phyloP scores from a whole-genome alignment of 75 land plant species.

The Larix kaempferi region DNA sequence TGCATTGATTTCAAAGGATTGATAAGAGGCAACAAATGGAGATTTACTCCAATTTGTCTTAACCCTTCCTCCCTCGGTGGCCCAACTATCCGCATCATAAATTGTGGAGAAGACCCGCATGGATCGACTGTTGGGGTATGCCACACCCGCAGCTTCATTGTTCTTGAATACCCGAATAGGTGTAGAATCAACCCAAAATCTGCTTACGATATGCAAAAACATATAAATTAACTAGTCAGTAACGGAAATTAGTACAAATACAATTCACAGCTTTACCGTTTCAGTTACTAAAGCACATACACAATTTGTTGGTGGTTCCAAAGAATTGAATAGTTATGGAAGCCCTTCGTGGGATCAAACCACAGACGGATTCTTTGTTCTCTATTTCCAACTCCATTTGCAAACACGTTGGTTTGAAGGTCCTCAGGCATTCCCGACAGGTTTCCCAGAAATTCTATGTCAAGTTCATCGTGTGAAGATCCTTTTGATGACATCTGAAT shows the following conservation, averaged over 20 bases:
- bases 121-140: slow-evolving; percentile 33
- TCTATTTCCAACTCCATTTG: slow-evolving; percentile 22
- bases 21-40: slow-evolving; percentile 48
- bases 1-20: slow-evolving; percentile 27
- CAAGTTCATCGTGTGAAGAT: slow-evolving; percentile 20
- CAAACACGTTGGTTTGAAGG: slow-evolving; percentile 27
- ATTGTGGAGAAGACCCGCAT: slow-evolving; percentile 44
- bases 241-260: too few species aligned
- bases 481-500: too few species aligned
- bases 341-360: slow-evolving; percentile 32
- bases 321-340: slow-evolving; percentile 27
- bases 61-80: slow-evolving; percentile 48
- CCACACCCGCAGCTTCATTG: slow-evolving; percentile 28
- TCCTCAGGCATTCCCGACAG: slow-evolving; percentile 10
- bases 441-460: slow-evolving; percentile 34
- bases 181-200: slow-evolving; percentile 61
- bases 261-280: too few species aligned
- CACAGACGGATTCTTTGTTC: slow-evolving; percentile 36
- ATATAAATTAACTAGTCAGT: too few species aligned
- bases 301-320: slow-evolving; percentile 26
- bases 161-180: slow-evolving; percentile 86
- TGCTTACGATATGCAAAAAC: slow-evolving; percentile 19
- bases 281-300: neutral
- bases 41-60: slow-evolving; percentile 49
- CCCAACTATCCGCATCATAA: slow-evolving; percentile 72